These are phyloP conservation scores for Hymenoscyphus salicellus DNA, from an alignment of 2,329 filamentous ascomycete species.

Conservation along the genomic window DNA sequence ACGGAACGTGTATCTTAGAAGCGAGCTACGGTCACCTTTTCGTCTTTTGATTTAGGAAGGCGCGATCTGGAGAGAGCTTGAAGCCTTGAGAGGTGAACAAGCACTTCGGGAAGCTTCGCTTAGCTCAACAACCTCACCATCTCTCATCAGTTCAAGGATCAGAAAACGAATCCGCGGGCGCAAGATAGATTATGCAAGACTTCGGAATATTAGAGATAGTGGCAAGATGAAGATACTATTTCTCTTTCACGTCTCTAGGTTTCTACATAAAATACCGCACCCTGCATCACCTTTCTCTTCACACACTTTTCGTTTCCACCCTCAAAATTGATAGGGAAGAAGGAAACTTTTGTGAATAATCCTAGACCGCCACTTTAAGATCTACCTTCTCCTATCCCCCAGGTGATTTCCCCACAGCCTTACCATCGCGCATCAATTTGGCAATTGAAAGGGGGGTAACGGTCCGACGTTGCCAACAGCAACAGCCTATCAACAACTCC, in stretches of 20 bases:
- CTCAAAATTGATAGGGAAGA: not conserved
- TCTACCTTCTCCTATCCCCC: not conserved
- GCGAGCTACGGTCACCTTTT: not conserved
- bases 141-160: not conserved
- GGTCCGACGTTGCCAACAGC: constrained; percentile 13
- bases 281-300: not conserved
- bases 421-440: constrained; percentile 3
- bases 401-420: not conserved
- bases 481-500: constrained; percentile 14
- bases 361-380: constrained; percentile 8
- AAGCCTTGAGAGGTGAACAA: not conserved
- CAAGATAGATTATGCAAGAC: not conserved
- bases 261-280: not conserved
- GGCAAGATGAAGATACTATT: not conserved
- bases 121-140: not conserved
- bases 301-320: not conserved
- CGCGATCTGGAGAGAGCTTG: not conserved
- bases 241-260: not conserved
- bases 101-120: not conserved
- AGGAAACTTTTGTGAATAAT: constrained; percentile 7
- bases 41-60: not conserved
- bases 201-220: not conserved
- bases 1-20: not conserved
- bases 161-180: not conserved
- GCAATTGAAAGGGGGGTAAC: not conserved